A percentile compares a stretch with the other conserved stretches of the same genome.
phyloP scores from a whole-genome alignment of 306 rosid genomes.

The Vicia sativa region DNA sequence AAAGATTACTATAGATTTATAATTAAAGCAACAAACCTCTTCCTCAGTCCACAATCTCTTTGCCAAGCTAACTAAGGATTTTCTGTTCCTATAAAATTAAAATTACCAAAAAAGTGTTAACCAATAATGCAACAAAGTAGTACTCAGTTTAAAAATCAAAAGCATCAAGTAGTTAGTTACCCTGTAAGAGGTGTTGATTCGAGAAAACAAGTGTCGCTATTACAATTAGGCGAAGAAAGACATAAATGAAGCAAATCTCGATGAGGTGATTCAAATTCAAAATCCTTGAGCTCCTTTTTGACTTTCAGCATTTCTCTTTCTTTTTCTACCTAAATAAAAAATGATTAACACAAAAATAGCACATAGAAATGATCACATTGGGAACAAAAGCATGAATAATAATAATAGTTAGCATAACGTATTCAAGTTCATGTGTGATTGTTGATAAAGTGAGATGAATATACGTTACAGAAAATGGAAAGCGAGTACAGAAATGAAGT shows the following conservation, averaged over 20 bases:
- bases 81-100: conserved; percentile 41
- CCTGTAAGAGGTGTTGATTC: conserved; percentile 32
- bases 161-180: conserved; percentile 34
- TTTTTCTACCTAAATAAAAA: conserved; percentile 12
- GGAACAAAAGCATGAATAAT: neutral
- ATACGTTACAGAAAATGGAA: conserved; percentile 7
- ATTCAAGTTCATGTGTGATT: conserved; percentile 10
- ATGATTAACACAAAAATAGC: neutral
- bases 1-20: neutral
- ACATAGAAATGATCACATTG: conserved; percentile 23
- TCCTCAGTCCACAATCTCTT: conserved; percentile 54
- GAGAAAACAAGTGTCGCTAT: conserved; percentile 25
- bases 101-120: neutral
- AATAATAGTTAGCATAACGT: neutral
- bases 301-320: conserved; percentile 37
- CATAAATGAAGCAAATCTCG: conserved; percentile 32
- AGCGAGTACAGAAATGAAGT: conserved; percentile 1
- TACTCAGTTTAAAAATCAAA: neutral
- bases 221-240: conserved; percentile 37
- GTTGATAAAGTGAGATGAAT: neutral
- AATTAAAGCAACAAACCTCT: conserved; percentile 48
- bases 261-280: conserved; percentile 32
- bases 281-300: conserved; percentile 38
- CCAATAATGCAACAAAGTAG: neutral
- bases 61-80: conserved; percentile 42